These are phyloP conservation scores for Hymenoscyphus scutula DNA, from an alignment of 2,329 filamentous ascomycete genomes.

Conservation along the genomic window DNA sequence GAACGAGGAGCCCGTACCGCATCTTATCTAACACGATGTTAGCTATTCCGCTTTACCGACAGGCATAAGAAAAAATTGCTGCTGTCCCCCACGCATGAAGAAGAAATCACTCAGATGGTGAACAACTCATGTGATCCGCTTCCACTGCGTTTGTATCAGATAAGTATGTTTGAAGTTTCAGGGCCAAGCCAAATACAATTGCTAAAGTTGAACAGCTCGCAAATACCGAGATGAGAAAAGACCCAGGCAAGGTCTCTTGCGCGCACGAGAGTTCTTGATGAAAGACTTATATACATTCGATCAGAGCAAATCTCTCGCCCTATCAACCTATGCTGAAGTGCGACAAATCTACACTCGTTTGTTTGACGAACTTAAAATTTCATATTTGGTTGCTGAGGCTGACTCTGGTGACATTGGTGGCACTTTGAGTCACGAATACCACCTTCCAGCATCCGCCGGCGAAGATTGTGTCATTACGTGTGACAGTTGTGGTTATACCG, in stretches of 20 bases:
- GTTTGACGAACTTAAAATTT: constrained; percentile 79
- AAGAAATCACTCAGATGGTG: constrained; percentile 87
- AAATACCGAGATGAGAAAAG: constrained; percentile 94
- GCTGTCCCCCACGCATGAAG: constrained; percentile 90
- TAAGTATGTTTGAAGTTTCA: constrained; percentile 53
- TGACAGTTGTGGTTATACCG: constrained; percentile 67
- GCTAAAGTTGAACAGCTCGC: constrained; percentile 52
- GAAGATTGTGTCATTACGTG: constrained; percentile 86
- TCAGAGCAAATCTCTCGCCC: constrained; percentile 59
- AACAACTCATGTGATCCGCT: constrained; percentile 59
- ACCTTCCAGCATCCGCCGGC: constrained; percentile 74
- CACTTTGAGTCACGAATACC: constrained; percentile 90
- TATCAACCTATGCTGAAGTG: constrained; percentile 77
- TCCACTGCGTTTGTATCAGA: constrained; percentile 86
- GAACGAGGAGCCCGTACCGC: neutral
- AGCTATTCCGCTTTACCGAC: constrained; percentile 80
- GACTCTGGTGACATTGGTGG: constrained; percentile 97
- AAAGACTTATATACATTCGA: constrained; percentile 99
- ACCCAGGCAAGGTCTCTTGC: constrained; percentile 81
- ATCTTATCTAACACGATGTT: constrained; percentile 17
- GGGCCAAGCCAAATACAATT: neutral
- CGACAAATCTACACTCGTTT: constrained; percentile 70
- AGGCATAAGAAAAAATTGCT: constrained; percentile 73
- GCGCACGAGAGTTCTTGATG: constrained; percentile 92
- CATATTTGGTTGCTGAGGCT: constrained; percentile 80